Percentiles rank a stretch among this genome's conserved stretches.
Conservation (phyloP, 805 yeast genomes). For the Clavispora fructus region DNA sequence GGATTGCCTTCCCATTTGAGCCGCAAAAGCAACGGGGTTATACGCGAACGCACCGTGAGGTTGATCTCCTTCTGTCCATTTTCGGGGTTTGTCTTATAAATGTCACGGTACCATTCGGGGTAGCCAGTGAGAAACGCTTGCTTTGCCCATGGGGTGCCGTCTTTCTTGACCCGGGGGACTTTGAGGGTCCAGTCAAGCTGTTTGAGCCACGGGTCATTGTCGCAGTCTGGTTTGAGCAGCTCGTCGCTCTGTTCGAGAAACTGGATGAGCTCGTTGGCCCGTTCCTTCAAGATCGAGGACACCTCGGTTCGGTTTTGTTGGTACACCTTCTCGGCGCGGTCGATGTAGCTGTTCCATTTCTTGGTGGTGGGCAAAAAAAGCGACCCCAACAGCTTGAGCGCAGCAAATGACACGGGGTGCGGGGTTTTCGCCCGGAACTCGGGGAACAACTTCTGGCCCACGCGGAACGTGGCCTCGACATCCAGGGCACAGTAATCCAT, state of each 20-base stretch:
- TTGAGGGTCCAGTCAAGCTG: constrained; percentile 85
- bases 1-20: constrained; percentile 85
- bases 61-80: constrained; percentile 42
- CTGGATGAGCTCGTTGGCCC: constrained; percentile 57
- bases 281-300: constrained; percentile 48
- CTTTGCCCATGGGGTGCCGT: constrained; percentile 61
- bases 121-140: constrained; percentile 80
- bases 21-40: constrained; percentile 69
- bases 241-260: constrained; percentile 30
- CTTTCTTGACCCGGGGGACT: constrained; percentile 57
- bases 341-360: constrained; percentile 70
- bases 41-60: constrained; percentile 66
- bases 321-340: constrained; percentile 61
- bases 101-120: constrained; percentile 87
- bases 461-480: constrained; percentile 67
- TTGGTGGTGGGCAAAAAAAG: constrained; percentile 73
- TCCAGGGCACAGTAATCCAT: constrained; percentile 83
- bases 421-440: constrained; percentile 65
- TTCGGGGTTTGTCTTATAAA: constrained; percentile 28
- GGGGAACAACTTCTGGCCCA: constrained; percentile 67
- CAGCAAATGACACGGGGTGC: constrained; percentile 93
- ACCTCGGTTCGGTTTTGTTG: constrained; percentile 54
- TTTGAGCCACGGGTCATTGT: constrained; percentile 78
- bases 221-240: constrained; percentile 23
- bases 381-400: constrained; percentile 66